phyloP scores from a whole-genome alignment of 306 rosid species.

The Cicer arietinum region DNA sequence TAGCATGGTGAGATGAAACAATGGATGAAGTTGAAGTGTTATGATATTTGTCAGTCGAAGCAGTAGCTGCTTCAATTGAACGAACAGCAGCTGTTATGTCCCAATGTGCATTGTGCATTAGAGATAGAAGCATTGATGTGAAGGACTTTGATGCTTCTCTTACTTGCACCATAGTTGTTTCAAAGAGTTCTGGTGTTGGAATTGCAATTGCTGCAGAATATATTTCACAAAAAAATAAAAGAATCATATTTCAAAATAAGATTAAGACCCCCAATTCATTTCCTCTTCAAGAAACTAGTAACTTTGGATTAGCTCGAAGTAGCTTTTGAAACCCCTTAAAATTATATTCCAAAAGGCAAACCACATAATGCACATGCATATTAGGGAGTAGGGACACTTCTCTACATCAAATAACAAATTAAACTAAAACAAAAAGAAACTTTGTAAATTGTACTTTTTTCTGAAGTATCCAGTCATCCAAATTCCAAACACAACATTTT shows the following conservation, averaged over 20 bases:
- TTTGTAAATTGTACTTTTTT: conserved; percentile 3
- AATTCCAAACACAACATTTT: conserved; percentile 37
- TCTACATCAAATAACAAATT: conserved; percentile 13
- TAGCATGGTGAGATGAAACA: conserved; percentile 71
- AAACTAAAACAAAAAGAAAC: conserved; percentile 28
- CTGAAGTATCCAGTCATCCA: conserved; percentile 31
- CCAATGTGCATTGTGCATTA: conserved; percentile 96
- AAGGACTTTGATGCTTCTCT: conserved; percentile 82
- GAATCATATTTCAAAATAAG: conserved; percentile 14
- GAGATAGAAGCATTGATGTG: conserved; percentile 77
- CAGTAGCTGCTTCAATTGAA: conserved; percentile 88
- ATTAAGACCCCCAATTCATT: not conserved
- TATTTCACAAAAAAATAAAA: conserved; percentile 33
- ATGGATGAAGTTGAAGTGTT: conserved; percentile 50
- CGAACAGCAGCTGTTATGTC: conserved; percentile 93
- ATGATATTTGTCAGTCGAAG: conserved; percentile 47
- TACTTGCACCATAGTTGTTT: conserved; percentile 73
- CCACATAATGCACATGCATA: conserved; percentile 37
- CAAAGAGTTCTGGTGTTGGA: conserved; percentile 76
- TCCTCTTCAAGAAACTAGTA: not conserved
- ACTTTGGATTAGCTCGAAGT: conserved; percentile 22
- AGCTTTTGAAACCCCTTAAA: not conserved
- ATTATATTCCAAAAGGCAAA: conserved; percentile 30
- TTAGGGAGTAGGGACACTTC: not conserved
- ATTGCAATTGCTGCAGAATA: conserved; percentile 57